Evolutionary conservation across 495 filamentous ascomycete species (phyloP).

Genomic region (Penicillium nucicola): DNA sequence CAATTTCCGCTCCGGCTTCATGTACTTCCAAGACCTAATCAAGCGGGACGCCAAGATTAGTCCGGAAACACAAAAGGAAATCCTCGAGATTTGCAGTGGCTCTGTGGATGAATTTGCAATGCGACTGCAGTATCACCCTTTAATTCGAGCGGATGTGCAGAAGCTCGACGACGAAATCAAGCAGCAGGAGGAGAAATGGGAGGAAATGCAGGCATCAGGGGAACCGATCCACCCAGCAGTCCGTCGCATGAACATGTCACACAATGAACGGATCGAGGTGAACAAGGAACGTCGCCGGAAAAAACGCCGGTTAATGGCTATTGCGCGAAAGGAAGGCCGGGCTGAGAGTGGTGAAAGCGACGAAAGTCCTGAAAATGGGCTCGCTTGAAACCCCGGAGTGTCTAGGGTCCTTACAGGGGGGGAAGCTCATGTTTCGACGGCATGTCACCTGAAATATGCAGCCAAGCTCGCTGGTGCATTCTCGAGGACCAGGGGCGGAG

Average conservation of each 20-base stretch:
- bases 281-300: conserved; percentile 20
- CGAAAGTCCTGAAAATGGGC: conserved; percentile 8
- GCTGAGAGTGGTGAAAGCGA: conserved; percentile 14
- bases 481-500: too few species aligned
- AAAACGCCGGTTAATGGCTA: conserved; percentile 18
- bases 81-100: conserved; percentile 25
- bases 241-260: conserved; percentile 3
- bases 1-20: conserved; percentile 37
- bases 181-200: conserved; percentile 3
- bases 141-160: conserved; percentile 12
- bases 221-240: conserved; percentile 3
- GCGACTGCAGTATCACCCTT: conserved; percentile 29
- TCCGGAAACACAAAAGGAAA: conserved; percentile 21
- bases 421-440: not conserved
- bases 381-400: not conserved
- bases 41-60: conserved; percentile 23
- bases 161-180: conserved; percentile 9
- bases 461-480: not conserved
- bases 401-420: too few species aligned
- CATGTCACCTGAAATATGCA: not conserved
- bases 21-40: conserved; percentile 39
- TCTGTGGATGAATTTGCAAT: conserved; percentile 30
- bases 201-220: not conserved
- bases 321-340: conserved; percentile 22
- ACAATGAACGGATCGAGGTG: conserved; percentile 10